Evolutionary conservation across 257 asterid species (phyloP), one percentile per base, ranked within the genome.

Genomic region (Nicotiana attenuata): DNA sequence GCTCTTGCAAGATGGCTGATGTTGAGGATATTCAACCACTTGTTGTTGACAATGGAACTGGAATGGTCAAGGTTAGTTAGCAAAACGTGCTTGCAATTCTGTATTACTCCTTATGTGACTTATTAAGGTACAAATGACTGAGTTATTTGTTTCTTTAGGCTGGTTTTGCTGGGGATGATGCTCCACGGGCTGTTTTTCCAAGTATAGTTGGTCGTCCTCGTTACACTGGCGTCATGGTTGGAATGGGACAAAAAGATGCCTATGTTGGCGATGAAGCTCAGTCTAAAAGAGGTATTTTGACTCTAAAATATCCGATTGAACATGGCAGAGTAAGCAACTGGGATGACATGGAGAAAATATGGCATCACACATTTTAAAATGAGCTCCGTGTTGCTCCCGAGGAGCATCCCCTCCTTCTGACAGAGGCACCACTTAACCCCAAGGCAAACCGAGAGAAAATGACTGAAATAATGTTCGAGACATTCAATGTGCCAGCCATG

Each of bases 91-190:
- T 45, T 19, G 16, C 28, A 6, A 24, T 80, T 64, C 20, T 78
- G 10, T n/a, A 14, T n/a, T 50, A 80, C 41, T 65, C 53, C 26
- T 5, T 20, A 65, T 26, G 24, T 41, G 17, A 65, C 61, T 47
- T 13, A 47, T 22, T 15, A 41, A 38, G 24, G 15, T 22, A 20
- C 5, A 33, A 33, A 60, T 22, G 13, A 38, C 61, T 38, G 38
- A 2, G 59, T 16, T 41, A 7, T 69, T n/a, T 52, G 35, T 53
- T 28, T 82, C 56, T 14, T 29, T 33, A 82, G 84, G 81, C 84
- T 24, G 84, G 84, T 31, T 82, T 82, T 82, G 81, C 81, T 8
- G 83, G 83, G 63, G 83, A 80, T 28, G 83, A 80, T 80, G 83
- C 83, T 80, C 83, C 83, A 47, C 29, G 83, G 47, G 83, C 77